Evolutionary conservation across 2,329 filamentous ascomycete species (phyloP), one percentile per base, ranked within the genome.

Genomic region (Aspergillus pseudoviridinutans): DNA sequence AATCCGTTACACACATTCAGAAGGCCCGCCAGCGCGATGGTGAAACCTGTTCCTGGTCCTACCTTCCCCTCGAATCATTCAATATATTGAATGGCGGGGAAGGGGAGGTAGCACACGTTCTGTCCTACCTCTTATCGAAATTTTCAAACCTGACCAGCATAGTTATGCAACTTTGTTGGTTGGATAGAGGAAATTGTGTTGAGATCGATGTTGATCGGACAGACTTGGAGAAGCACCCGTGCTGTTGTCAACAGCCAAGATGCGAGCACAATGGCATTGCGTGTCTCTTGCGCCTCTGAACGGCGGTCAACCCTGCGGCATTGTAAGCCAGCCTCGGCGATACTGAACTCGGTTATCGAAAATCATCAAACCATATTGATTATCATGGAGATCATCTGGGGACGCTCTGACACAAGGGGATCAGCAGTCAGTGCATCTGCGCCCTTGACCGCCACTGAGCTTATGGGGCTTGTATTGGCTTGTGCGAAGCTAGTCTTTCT

Each of bases 81-180:
- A 60, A 61, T 58, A 61, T 58, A 61, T 61, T 60, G 58, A 52
- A 38, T 46, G 28, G 22, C 10, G 35, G 52, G 20, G 46, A 24
- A 29, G 20, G 35, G 27, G 12, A 41, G 41, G 41, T 35, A 20
- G 42, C 38, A 41, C 55, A 46, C 29, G 35, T 27, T 38, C 12
- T 35, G 32, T 53, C n/a, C 22, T 42, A 28, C 54, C 17, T 46
- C 29, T 49, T 51, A 49, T 29, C 38, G 24, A 28, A 50, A 32
- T 17, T 17, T 5, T 38, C 14, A 17, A 17, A 17, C 14, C 32
- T 38, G 6, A 3, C 14, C 14, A 24, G 42, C 42, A 46, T 24
- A 24, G 20, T 17, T 38, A 7, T 17, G 14, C 32, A 5, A 17
- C 5, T 17, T n/a, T n/a, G 14, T 38, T 38, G 6, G 14, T 38